A percentile compares a stretch with the other conserved stretches of the same genome.
These are phyloP conservation scores for sunflower (Helianthus annuus) DNA, from an alignment of 129 eudicot genomes.

Conservation along the genomic window DNA sequence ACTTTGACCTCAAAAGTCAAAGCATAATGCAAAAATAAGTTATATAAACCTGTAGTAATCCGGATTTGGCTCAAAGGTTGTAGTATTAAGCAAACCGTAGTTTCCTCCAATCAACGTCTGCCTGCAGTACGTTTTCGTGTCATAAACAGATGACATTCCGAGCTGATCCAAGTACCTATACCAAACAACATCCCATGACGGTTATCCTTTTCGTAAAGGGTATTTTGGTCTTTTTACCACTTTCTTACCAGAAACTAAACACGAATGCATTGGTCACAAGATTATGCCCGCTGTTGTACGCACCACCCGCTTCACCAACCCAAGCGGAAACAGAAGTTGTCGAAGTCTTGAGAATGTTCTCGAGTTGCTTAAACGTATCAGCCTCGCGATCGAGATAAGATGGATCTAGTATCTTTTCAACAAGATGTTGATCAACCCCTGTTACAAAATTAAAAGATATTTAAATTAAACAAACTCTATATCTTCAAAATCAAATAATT, in stretches of 20 bases:
- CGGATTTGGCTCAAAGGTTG: conserved; percentile 79
- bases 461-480: background rate
- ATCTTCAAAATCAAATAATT: too few species aligned
- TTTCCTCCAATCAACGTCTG: conserved; percentile 91
- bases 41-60: conserved; percentile 79
- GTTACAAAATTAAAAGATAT: conserved; percentile 13
- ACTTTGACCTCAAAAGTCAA: conserved; percentile 5
- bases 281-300: conserved; percentile 78
- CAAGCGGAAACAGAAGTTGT: conserved; percentile 64
- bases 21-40: background rate
- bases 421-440: conserved; percentile 84
- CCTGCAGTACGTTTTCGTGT: conserved; percentile 81
- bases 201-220: conserved; percentile 3
- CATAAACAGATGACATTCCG: conserved; percentile 68
- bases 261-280: conserved; percentile 77
- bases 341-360: conserved; percentile 52
- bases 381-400: conserved; percentile 68
- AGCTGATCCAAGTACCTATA: conserved; percentile 94
- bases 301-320: conserved; percentile 99
- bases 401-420: conserved; percentile 77
- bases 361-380: conserved; percentile 58
- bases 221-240: conserved; percentile 24
- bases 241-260: conserved; percentile 76
- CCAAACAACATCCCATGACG: background rate
- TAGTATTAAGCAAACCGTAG: conserved; percentile 85